phyloP scores from a whole-genome alignment of 768 basidiomycete species.

The Daedaleopsis sinensis region DNA sequence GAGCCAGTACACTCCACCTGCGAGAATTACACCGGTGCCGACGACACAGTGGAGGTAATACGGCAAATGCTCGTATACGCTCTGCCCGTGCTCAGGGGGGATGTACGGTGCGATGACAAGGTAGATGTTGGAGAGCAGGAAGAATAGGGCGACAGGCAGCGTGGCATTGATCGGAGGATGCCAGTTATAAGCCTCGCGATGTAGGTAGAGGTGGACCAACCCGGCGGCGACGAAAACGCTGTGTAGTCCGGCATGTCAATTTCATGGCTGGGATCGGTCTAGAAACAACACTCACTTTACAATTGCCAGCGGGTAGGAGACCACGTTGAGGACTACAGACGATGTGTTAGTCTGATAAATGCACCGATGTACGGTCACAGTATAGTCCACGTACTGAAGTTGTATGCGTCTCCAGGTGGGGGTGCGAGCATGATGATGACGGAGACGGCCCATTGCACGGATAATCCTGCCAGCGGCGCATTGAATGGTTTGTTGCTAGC shows the following conservation, averaged over 20 bases:
- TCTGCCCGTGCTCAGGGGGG: not conserved
- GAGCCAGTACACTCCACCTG: conserved; percentile 25
- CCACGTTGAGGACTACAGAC: conserved; percentile 52
- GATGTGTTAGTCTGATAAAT: conserved; percentile 53
- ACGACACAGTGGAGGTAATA: conserved; percentile 32
- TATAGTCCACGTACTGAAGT: conserved; percentile 25
- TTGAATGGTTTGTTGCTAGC: conserved; percentile 51
- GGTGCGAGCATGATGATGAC: conserved; percentile 46
- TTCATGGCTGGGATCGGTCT: not conserved
- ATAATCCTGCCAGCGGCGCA: conserved; percentile 52
- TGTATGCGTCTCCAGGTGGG: conserved; percentile 39
- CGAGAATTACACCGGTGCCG: conserved; percentile 26
- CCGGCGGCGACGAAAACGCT: conserved; percentile 37
- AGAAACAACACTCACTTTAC: not conserved
- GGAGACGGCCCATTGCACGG: conserved; percentile 57
- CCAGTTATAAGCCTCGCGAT: conserved; percentile 24
- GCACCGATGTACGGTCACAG: conserved; percentile 47
- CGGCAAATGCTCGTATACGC: not conserved
- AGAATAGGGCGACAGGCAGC: conserved; percentile 13
- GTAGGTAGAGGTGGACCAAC: conserved; percentile 56
- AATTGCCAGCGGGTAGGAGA: not conserved
- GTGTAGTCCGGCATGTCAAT: not conserved
- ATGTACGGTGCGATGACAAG: conserved; percentile 29
- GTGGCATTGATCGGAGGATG: not conserved
- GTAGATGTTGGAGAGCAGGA: conserved; percentile 23